A percentile compares a stretch with the other conserved stretches of the same genome.
Evolutionary conservation across 257 asterid genomes (phyloP).

Genomic region (Nicotiana otophora): DNA sequence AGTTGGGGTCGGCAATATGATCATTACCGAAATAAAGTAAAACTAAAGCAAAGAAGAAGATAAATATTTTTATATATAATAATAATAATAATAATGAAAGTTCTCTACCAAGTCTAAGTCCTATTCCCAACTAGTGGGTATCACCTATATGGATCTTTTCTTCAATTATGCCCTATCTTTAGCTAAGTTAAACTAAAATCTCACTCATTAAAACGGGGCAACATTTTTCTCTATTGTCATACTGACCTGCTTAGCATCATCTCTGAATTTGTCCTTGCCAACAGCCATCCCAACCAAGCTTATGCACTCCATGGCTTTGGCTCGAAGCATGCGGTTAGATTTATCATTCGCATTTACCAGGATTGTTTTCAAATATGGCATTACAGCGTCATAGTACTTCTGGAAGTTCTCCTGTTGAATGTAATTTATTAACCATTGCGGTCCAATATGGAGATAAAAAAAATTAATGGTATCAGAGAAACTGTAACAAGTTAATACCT

Average conservation of each 20-base stretch:
- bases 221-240: not conserved
- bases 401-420: slow-evolving; percentile 68
- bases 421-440: slow-evolving; percentile 11
- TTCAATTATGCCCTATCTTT: too few species aligned
- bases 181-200: not conserved
- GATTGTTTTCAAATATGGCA: slow-evolving; percentile 90
- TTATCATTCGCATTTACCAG: slow-evolving; percentile 83
- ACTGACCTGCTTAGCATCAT: slow-evolving; percentile 84
- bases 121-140: too few species aligned
- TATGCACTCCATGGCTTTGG: slow-evolving; percentile 96
- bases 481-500: slow-evolving; percentile 37
- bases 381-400: slow-evolving; percentile 82
- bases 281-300: slow-evolving; percentile 99
- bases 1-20: too few species aligned
- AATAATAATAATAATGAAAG: too few species aligned
- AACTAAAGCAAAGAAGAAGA: too few species aligned
- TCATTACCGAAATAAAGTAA: too few species aligned
- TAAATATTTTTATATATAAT: too few species aligned
- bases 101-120: too few species aligned
- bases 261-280: slow-evolving; percentile 83
- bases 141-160: too few species aligned
- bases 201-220: not conserved
- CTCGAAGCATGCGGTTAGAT: slow-evolving; percentile 95
- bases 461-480: not conserved
- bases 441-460: not conserved